Evolutionary conservation across 768 basidiomycete species (phyloP).

Genomic region (Mycena filopes): DNA sequence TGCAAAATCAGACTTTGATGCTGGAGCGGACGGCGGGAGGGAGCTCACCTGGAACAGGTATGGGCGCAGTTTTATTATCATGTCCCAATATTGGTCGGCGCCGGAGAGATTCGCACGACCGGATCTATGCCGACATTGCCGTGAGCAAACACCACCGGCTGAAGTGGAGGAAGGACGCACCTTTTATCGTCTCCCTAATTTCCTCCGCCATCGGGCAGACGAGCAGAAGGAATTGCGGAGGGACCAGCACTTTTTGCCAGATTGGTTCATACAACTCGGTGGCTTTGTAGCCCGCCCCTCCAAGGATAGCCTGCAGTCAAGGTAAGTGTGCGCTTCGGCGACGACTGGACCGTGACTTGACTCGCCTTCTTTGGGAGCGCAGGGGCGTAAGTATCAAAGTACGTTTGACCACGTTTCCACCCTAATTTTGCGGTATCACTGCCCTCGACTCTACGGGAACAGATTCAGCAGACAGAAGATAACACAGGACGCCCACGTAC

Average conservation of each 20-base stretch:
- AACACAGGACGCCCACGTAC: background rate
- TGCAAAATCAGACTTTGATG: too few species aligned
- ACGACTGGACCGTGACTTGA: background rate
- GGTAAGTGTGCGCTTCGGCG: constrained; percentile 17
- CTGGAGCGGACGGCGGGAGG: too few species aligned
- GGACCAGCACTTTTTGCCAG: constrained; percentile 39
- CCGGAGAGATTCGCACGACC: constrained; percentile 35
- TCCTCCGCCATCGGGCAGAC: constrained; percentile 43
- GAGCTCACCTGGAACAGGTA: constrained; percentile 11
- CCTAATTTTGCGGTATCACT: constrained; percentile 3
- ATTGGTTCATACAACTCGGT: constrained; percentile 40
- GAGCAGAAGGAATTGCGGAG: constrained; percentile 35
- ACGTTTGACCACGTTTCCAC: constrained; percentile 6
- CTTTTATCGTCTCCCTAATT: constrained; percentile 29
- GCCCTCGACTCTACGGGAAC: too few species aligned
- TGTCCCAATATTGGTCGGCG: constrained; percentile 39
- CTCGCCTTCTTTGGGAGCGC: constrained; percentile 3
- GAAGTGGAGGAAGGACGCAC: constrained; percentile 15
- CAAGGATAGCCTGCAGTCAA: constrained; percentile 44
- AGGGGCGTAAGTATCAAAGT: constrained; percentile 14
- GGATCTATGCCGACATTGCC: background rate
- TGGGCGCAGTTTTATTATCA: constrained; percentile 33
- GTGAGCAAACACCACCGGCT: too few species aligned
- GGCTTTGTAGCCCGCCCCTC: constrained; percentile 37
- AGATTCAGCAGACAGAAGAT: too few species aligned